phyloP scores from a whole-genome alignment of 2,329 filamentous ascomycete species.

The Trichoderma cornu-damae region DNA sequence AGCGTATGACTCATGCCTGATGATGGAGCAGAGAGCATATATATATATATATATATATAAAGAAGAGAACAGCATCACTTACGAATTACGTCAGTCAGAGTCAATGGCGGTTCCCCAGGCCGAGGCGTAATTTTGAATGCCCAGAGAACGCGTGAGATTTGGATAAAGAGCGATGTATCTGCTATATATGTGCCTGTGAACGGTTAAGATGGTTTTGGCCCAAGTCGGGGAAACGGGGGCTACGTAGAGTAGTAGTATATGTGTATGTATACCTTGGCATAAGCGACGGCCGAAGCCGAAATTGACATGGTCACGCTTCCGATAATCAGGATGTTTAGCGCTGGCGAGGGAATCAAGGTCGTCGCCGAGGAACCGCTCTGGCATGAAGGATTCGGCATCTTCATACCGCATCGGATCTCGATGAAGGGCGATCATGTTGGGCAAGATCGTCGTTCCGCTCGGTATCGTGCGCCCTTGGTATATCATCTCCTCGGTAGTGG shows the following conservation, averaged over 20 bases:
- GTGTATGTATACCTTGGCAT: conserved; percentile 42
- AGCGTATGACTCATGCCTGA: no score
- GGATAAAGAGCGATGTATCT: conserved; percentile 44
- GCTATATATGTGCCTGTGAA: conserved; percentile 42
- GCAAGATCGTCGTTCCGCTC: neutral
- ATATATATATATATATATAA: no score
- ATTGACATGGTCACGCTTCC: conserved; percentile 47
- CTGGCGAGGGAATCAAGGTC: conserved; percentile 29
- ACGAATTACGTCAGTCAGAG: neutral
- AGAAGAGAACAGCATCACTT: neutral
- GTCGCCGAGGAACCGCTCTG: conserved; percentile 25
- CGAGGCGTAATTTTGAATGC: conserved; percentile 37
- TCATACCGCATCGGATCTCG: neutral
- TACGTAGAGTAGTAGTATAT: no score
- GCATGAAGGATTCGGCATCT: neutral
- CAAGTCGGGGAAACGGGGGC: neutral
- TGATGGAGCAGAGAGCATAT: no score
- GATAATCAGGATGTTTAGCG: conserved; percentile 28
- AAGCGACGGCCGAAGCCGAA: conserved; percentile 54
- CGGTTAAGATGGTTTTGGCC: neutral
- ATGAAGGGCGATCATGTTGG: neutral
- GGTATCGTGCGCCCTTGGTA: neutral
- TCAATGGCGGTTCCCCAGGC: neutral
- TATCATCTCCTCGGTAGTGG: neutral
- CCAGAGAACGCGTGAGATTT: conserved; percentile 45